Evolutionary conservation across 2,329 filamentous ascomycete species (phyloP).

Genomic region (Pseudopyricularia cyperi): DNA sequence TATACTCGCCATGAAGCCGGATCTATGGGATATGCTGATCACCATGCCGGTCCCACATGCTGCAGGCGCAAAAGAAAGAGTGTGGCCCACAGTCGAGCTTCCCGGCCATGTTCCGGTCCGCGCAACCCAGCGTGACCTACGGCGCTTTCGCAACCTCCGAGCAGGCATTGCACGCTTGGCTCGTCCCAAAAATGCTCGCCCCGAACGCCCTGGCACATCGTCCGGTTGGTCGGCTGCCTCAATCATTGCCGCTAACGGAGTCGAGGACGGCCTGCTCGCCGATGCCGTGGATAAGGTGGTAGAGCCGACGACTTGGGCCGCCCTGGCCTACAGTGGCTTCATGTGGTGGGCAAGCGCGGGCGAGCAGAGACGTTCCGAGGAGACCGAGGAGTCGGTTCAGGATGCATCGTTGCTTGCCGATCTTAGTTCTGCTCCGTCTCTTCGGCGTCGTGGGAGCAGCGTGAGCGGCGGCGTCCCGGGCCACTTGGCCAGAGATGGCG

Average conservation of each 20-base stretch:
- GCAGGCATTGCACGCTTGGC: slow-evolving; percentile 42
- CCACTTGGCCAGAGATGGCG: neutral
- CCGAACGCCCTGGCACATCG: slow-evolving; percentile 4
- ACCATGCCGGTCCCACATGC: slow-evolving; percentile 58
- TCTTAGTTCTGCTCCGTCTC: slow-evolving; percentile 21
- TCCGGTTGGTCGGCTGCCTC: slow-evolving; percentile 4
- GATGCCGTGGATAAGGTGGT: slow-evolving; percentile 41
- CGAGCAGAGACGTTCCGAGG: slow-evolving; percentile 50
- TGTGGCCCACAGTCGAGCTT: slow-evolving; percentile 66
- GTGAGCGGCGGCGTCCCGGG: slow-evolving; percentile 2
- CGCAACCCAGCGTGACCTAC: slow-evolving; percentile 81
- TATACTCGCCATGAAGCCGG: slow-evolving; percentile 73
- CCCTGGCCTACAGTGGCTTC: slow-evolving; percentile 68
- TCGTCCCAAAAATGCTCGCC: neutral
- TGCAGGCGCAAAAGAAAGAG: slow-evolving; percentile 41
- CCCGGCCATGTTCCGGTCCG: slow-evolving; percentile 53
- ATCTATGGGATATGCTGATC: slow-evolving; percentile 81
- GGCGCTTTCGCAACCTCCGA: slow-evolving; percentile 61
- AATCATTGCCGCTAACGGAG: slow-evolving; percentile 9
- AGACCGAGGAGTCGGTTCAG: slow-evolving; percentile 42
- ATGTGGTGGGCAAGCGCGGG: slow-evolving; percentile 87
- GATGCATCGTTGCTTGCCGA: slow-evolving; percentile 45
- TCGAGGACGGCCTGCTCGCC: slow-evolving; percentile 24
- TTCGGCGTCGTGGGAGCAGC: slow-evolving; percentile 3
- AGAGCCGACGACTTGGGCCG: slow-evolving; percentile 55